Base-by-base conservation (phyloP, 345 rosid species). In the Eucalyptus victrix region DNA sequence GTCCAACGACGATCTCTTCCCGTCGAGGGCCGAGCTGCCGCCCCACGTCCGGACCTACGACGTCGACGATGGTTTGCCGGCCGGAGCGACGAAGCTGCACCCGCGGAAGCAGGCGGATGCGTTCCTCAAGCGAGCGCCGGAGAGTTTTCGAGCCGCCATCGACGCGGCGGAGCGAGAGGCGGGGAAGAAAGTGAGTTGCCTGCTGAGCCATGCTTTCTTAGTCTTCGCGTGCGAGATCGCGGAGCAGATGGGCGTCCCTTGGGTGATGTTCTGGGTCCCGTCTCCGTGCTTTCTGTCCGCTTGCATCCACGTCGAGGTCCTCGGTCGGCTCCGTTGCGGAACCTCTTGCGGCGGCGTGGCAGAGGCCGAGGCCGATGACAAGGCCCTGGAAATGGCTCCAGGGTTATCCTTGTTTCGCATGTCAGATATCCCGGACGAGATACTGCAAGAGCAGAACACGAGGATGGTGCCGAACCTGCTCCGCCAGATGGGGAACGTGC, bases 181-280 rank as follows among this genome's bases (percentile, higher is more conserved):
- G 8, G 91, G 92, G 34, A 89, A 65, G 86, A 86, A 50, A 40
- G 54, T 92, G 49, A 91, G 86, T 45, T 92, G 92, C 21, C 81
- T 94, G 91, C 88, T 94, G 30, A 90, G 88, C 14, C 93, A 94
- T 53, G 93, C 93, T 51, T 94, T 97, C 92, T 83, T 92, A 56
- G 50, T 80, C 47, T 92, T 92, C 9, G 90, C 89, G 1, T 92
- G 86, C 7, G 93, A 91, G 26, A 90, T 95, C 50, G 94, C 96
- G 2, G 37, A 67, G 51, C 90, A 89, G 45, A 88, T 91, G 88
- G 56, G 80, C 6, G 91, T 92, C 58, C 88, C 94, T 32, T 96
- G 98, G 99, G 28, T 96, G 56, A 80, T 94, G 12, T 92, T 91
- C 72, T 93, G 92, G 90, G 80, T 91, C 12, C 88, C 91, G 8